These are phyloP conservation scores for Coprinopsis marcescibilis DNA, from an alignment of 768 basidiomycete species.

Conservation along the genomic window DNA sequence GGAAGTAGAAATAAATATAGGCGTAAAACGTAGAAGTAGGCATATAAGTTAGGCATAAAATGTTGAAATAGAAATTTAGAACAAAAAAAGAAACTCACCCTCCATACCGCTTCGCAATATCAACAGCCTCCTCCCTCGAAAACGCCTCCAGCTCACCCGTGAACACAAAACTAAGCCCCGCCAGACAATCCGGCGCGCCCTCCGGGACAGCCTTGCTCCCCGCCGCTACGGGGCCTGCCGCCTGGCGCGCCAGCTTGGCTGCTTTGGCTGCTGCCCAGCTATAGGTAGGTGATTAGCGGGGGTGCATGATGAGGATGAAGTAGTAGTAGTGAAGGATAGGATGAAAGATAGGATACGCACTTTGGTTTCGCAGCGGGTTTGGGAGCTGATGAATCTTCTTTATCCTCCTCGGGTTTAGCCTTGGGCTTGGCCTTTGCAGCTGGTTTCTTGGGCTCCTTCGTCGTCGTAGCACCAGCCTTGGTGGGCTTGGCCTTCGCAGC, in stretches of 20 bases:
- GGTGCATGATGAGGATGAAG: too few species aligned
- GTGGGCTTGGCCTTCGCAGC: not conserved
- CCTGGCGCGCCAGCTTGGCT: conserved; percentile 40
- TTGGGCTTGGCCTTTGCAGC: conserved; percentile 17
- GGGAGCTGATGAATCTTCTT: conserved; percentile 11
- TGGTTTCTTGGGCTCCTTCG: conserved; percentile 11
- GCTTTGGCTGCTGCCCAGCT: conserved; percentile 49
- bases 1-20: too few species aligned
- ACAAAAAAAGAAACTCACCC: conserved; percentile 54
- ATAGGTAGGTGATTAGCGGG: not conserved
- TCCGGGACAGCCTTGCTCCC: conserved; percentile 72
- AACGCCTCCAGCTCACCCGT: conserved; percentile 89
- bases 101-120: conserved; percentile 89
- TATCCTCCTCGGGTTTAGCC: conserved; percentile 16
- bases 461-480: conserved; percentile 17
- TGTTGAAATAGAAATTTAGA: too few species aligned
- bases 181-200: conserved; percentile 65
- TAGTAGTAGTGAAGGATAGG: not conserved
- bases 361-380: conserved; percentile 15
- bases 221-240: conserved; percentile 47
- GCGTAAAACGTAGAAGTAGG: too few species aligned
- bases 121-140: conserved; percentile 79
- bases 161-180: conserved; percentile 89
- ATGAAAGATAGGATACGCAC: not conserved
- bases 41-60: too few species aligned